Conservation (phyloP, 192 early-diverging fungal genomes). For the Coemansia nantahalensis region DNA sequence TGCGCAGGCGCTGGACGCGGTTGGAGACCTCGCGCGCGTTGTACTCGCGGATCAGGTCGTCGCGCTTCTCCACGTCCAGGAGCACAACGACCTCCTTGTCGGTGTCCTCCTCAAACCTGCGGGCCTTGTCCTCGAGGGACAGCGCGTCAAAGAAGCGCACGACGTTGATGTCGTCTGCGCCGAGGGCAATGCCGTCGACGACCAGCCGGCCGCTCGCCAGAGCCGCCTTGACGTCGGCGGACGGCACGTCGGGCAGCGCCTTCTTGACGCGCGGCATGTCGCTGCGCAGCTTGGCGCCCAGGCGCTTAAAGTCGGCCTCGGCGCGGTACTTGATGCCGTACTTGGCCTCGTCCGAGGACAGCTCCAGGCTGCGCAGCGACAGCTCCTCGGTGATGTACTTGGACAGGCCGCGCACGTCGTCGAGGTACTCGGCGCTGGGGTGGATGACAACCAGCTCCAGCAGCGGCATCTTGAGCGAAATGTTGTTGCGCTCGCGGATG, state of each 20-base stretch:
- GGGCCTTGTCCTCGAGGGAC: constrained; percentile 28
- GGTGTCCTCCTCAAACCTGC: constrained; percentile 71
- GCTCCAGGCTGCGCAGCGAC: constrained; percentile 81
- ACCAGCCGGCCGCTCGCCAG: constrained; percentile 63
- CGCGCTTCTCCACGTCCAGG: constrained; percentile 79
- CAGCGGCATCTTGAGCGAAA: constrained; percentile 94
- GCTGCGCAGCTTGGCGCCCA: constrained; percentile 89
- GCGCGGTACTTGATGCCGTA: constrained; percentile 93
- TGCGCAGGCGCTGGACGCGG: constrained; percentile 92
- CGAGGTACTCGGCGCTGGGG: constrained; percentile 81
- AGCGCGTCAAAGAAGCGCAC: constrained; percentile 81
- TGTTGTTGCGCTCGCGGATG: constrained; percentile 86
- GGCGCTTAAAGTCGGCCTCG: constrained; percentile 84
- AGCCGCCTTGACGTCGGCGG: constrained; percentile 80
- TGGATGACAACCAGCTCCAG: constrained; percentile 91
- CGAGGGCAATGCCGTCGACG: constrained; percentile 76
- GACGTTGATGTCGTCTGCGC: constrained; percentile 80
- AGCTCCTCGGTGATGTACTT: constrained; percentile 91
- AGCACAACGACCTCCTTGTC: constrained; percentile 86
- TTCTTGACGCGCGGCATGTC: constrained; percentile 84
- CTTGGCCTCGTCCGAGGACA: constrained; percentile 86
- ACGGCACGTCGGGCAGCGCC: constrained; percentile 70
- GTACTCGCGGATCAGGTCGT: constrained; percentile 83
- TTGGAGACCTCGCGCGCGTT: constrained; percentile 94
- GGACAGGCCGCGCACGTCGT: constrained; percentile 81